Conservation (phyloP, 129 eudicot genomes). For the Oenanthe sinensis region DNA sequence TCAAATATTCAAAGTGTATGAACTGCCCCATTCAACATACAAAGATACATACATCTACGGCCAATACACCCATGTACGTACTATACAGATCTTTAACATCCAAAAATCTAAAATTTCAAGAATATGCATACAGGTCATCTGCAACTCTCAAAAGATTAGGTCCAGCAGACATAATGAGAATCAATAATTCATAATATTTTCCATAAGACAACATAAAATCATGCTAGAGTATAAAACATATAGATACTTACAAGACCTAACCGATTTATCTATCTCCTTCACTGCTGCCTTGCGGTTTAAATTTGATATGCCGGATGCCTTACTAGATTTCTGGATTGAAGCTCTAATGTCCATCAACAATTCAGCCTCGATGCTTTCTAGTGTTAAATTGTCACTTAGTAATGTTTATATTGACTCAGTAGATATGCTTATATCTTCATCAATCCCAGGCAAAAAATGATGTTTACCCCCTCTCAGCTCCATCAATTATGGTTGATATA, state of each 20-base stretch:
- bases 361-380: conserved; percentile 78
- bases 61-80: neutral
- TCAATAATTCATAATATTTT: too few species aligned
- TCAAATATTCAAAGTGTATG: neutral
- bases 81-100: neutral
- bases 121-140: neutral
- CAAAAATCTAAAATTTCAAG: neutral
- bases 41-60: neutral
- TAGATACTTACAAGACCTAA: conserved; percentile 41
- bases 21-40: neutral
- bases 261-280: conserved; percentile 19
- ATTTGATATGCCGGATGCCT: conserved; percentile 25
- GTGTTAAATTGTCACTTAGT: conserved; percentile 61
- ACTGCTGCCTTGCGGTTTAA: conserved; percentile 26
- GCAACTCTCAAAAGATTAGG: too few species aligned
- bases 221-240: neutral
- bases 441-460: conserved; percentile 67
- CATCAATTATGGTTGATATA: too few species aligned
- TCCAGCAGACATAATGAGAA: too few species aligned
- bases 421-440: conserved; percentile 69
- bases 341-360: conserved; percentile 81
- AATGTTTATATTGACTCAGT: conserved; percentile 72
- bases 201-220: neutral
- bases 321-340: conserved; percentile 75
- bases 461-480: too few species aligned